Evolutionary conservation across 169 alveolate genomes (phyloP).

Genomic region (Plasmodium gallinaceum): DNA sequence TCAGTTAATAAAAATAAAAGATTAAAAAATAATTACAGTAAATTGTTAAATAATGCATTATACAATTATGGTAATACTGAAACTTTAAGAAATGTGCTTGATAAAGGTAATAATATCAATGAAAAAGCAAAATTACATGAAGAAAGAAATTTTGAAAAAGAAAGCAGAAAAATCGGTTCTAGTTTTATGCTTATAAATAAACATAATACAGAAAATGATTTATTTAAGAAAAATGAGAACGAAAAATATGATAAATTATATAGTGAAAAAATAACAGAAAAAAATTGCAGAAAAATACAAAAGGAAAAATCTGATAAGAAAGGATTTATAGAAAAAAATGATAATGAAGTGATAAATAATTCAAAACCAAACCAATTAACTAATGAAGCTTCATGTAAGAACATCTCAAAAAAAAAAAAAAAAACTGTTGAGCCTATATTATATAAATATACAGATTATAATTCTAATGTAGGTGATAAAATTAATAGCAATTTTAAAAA

Average conservation of each 20-base stretch:
- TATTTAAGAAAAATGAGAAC: neutral
- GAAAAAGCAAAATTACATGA: conserved; percentile 4
- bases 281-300: neutral
- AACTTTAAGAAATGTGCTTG: neutral
- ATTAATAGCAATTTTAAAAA: conserved; percentile 1
- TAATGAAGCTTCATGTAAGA: neutral
- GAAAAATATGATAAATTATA: conserved; percentile 5
- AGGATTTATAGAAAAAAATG: neutral
- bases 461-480: neutral
- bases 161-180: conserved; percentile 8
- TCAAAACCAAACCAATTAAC: neutral
- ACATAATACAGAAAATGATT: neutral
- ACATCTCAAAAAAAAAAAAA: neutral
- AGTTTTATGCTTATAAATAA: conserved; percentile 27
- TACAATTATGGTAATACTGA: neutral
- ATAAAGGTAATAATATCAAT: conserved; percentile 5
- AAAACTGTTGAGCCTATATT: conserved; percentile 4
- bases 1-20: conserved; percentile 18
- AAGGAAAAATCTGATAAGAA: conserved; percentile 1
- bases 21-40: conserved; percentile 14
- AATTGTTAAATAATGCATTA: conserved; percentile 19
- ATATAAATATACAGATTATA: neutral
- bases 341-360: conserved; percentile 2
- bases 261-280: conserved; percentile 4
- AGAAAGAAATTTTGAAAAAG: neutral